Conservation (phyloP, 768 basidiomycete species). For the Xerocomellus chrysenteron region DNA sequence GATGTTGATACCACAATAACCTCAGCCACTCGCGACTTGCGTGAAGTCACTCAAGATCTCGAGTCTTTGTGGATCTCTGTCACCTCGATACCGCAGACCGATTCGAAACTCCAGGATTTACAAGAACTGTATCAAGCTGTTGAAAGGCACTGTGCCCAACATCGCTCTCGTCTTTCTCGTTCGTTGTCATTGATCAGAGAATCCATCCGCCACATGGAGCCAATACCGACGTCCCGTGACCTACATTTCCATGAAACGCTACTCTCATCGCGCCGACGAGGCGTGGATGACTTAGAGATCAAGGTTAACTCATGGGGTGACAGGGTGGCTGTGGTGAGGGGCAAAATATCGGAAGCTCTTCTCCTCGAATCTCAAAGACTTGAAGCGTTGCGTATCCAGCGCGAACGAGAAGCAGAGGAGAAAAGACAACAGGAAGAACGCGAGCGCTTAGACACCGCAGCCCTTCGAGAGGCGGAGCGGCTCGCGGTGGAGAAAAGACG, state of each 20-base stretch:
- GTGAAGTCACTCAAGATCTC: conserved; percentile 40
- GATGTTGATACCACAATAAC: conserved; percentile 47
- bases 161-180: conserved; percentile 40
- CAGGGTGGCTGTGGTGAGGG: conserved; percentile 28
- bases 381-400: conserved; percentile 37
- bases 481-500: conserved; percentile 27
- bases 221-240: conserved; percentile 43
- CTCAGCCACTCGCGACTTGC: conserved; percentile 39
- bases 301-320: conserved; percentile 51
- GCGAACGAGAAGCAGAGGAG: conserved; percentile 28
- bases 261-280: conserved; percentile 46
- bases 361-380: conserved; percentile 42
- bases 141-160: conserved; percentile 34
- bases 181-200: conserved; percentile 56
- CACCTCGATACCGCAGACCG: conserved; percentile 24
- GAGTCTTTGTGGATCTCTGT: conserved; percentile 38
- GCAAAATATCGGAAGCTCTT: conserved; percentile 39
- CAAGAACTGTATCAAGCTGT: conserved; percentile 36
- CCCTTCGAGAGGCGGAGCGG: conserved; percentile 35
- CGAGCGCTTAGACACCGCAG: conserved; percentile 34
- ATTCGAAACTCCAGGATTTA: conserved; percentile 37
- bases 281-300: conserved; percentile 51
- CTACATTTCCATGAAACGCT: conserved; percentile 46
- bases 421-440: conserved; percentile 17
- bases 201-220: conserved; percentile 56